Base-by-base conservation (phyloP, 2,329 filamentous ascomycete species). In the Metarhizium rileyi region DNA sequence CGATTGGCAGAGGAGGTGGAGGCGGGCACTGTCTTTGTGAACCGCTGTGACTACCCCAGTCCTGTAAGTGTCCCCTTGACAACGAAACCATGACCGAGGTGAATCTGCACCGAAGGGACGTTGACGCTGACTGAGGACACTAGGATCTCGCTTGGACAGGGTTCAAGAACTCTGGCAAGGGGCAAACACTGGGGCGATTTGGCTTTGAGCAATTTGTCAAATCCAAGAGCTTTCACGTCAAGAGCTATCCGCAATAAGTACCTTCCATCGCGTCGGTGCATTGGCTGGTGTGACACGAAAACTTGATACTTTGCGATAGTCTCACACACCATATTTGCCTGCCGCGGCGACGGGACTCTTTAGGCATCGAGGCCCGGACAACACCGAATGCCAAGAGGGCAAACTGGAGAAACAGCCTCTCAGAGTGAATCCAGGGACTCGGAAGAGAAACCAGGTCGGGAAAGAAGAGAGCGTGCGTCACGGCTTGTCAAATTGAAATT, bases 151-250 rank as follows among this genome's bases (percentile, higher is more conserved):
- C 90, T n/a, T 95, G 89, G 89, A 93, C 90, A 2, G 91, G 91
- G 10, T 96, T 90, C 90, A 97, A 97, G 74, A 90, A 95, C 66
- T 95, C 90, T 53, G 91, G 91, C 56, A 90, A 87, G 67, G 91
- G 91, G 22, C 85, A 90, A 59, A 96, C 90, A 9, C 71, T 97
- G 59, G 93, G 89, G 70, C 83, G 74, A 59, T 95, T 90, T 62
- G 91, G 91, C 10, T 97, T 94, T 63, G 91, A 96, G 60, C 88
- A 95, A 64, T 97, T 96, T 64, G 85, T 94, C 63, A 95, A 93
- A 76, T 77, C 95, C 61, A 96, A 96, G 83, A 95, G 87, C 74
- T 94, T 86, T 67, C 91, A 97, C 68, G 66, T 96, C 65, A 96
- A 96, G 72, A 82, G 94, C 55, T 82, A 83, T 61, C 80, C 80